Percentiles rank a stretch among this genome's conserved stretches.
These are phyloP conservation scores for Tephrocybe sp. DNA, from an alignment of 768 basidiomycete genomes.

Conservation along the genomic window DNA sequence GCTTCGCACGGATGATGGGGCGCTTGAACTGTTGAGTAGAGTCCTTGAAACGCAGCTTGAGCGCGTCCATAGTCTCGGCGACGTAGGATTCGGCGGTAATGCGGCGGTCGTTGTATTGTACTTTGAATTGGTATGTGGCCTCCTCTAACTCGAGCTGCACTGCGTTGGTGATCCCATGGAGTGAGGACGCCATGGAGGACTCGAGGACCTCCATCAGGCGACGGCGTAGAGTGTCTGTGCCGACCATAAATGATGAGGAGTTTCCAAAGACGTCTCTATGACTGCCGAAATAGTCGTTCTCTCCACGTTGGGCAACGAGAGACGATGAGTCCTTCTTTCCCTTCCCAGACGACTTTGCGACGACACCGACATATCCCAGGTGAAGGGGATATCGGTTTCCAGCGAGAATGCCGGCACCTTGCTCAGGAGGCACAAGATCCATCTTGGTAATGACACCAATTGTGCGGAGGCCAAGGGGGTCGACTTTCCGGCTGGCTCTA, in stretches of 20 bases:
- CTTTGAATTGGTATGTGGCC: slow-evolving; percentile 98
- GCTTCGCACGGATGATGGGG: slow-evolving; percentile 82
- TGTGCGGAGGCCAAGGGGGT: slow-evolving; percentile 92
- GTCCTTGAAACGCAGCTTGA: slow-evolving; percentile 89
- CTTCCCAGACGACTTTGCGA: slow-evolving; percentile 75
- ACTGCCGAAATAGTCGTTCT: slow-evolving; percentile 66
- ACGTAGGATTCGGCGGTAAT: slow-evolving; percentile 97
- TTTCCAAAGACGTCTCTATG: slow-evolving; percentile 63
- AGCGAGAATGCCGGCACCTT: slow-evolving; percentile 76
- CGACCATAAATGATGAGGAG: slow-evolving; percentile 76
- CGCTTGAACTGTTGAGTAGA: slow-evolving; percentile 85
- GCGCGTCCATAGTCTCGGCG: slow-evolving; percentile 91
- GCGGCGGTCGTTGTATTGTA: slow-evolving; percentile 94
- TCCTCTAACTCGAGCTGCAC: slow-evolving; percentile 98
- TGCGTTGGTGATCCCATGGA: slow-evolving; percentile 95
- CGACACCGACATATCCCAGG: slow-evolving; percentile 95
- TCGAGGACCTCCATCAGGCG: slow-evolving; percentile 97
- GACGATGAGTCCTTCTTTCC: slow-evolving; percentile 48
- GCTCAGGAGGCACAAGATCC: slow-evolving; percentile 89
- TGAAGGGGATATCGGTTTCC: slow-evolving; percentile 97
- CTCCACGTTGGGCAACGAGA: slow-evolving; percentile 52
- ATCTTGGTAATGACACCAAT: slow-evolving; percentile 99
- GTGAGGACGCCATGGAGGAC: slow-evolving; percentile 93
- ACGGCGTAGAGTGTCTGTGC: slow-evolving; percentile 85
- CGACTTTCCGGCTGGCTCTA: slow-evolving; percentile 89